Base-by-base conservation (phyloP, 371 early-diverging fungal species). In the Mycotypha africana region DNA sequence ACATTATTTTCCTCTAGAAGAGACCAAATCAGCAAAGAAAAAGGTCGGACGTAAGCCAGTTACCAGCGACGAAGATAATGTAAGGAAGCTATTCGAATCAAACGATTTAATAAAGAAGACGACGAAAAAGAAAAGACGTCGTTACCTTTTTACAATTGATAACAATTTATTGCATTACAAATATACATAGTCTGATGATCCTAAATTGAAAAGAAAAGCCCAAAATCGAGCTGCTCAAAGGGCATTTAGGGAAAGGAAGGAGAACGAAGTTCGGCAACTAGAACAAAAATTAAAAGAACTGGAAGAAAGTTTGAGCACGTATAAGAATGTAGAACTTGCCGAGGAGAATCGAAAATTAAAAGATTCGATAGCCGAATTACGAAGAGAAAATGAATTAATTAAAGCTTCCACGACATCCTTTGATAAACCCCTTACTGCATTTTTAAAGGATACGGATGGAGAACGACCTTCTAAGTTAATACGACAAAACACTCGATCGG, bases 181-280 rank as follows among this genome's bases (percentile, higher is more conserved):
- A 28, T 3, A 12, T n/a, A n/a, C n/a, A 26, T 45, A 60, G 60
- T 47, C 53, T 14, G 58, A 58, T 37, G 58, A 67, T 38, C 60
- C 67, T 0, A 62, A 68, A 50, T 47, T 38, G 16, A 82, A 81
- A 50, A 72, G 82, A 44, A 79, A 82, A 38, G 85, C 84, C 4
- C 86, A 86, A 50, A 86, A 86, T 51, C 65, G 86, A 28, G 85
- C 84, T 10, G 86, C 86, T 0, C 86, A 86, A 59, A 73, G 86
- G 15, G 86, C 86, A 8, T 86, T 86, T 56, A 71, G 86, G 26
- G 83, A 86, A 48, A 76, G 86, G 42, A 82, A 81, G 62, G 79
- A 83, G 26, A 72, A 74, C 42, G 78, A 84, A 46, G 77, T 85
- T 2, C 67, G 74, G 48, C 55, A 72, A 22, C 62, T 86, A 24